Evolutionary conservation across 305 asterid species (phyloP).

Genomic region (Fraxinus albicans): DNA sequence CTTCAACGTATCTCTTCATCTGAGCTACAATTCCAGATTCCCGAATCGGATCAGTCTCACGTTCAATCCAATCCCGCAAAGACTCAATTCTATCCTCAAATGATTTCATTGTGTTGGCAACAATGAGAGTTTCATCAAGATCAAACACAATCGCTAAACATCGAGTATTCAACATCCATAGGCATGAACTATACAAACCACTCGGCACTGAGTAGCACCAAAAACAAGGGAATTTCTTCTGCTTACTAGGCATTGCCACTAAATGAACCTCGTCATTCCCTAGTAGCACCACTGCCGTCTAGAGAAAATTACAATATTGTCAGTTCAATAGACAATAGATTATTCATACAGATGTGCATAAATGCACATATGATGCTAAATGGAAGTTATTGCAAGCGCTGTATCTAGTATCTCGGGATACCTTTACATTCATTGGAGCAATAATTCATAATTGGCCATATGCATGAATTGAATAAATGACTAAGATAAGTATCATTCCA

Average conservation of each 20-base stretch:
- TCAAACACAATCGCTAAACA: constrained; percentile 93
- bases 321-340: neutral
- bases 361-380: neutral
- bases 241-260: constrained; percentile 98
- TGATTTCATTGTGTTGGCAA: constrained; percentile 97
- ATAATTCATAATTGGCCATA: neutral
- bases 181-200: constrained; percentile 66
- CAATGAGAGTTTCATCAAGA: constrained; percentile 96
- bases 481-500: constrained; percentile 6
- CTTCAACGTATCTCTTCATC: constrained; percentile 90
- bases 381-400: neutral
- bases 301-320: constrained; percentile 19
- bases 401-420: neutral
- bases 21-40: constrained; percentile 86
- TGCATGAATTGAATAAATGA: neutral
- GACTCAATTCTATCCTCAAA: constrained; percentile 90
- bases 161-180: constrained; percentile 80
- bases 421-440: neutral
- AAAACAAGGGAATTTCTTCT: constrained; percentile 87
- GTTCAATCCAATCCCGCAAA: constrained; percentile 63
- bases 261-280: constrained; percentile 86
- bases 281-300: constrained; percentile 88
- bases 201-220: constrained; percentile 89
- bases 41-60: constrained; percentile 73
- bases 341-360: neutral